A percentile compares a stretch with the other conserved stretches of the same genome.
Evolutionary conservation across 495 filamentous ascomycete genomes (phyloP).

Genomic region (Darksidea phi): DNA sequence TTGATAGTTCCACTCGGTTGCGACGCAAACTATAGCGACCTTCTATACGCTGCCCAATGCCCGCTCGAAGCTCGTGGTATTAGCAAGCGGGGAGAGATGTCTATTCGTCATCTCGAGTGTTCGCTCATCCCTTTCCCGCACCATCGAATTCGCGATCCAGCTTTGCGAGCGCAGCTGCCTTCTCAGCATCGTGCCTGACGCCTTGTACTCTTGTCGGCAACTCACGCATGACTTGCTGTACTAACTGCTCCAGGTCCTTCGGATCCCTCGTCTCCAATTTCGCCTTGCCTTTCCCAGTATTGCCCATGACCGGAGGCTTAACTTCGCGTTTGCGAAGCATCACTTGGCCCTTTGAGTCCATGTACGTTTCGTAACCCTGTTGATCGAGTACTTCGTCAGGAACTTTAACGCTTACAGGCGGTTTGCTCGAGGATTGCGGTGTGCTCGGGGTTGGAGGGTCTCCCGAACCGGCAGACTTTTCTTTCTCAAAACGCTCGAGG

Average conservation of each 20-base stretch:
- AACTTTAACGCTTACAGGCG: conserved; percentile 26
- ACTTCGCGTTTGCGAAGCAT: conserved; percentile 33
- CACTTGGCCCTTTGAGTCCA: conserved; percentile 43
- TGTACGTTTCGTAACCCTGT: conserved; percentile 46
- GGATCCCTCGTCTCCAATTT: conserved; percentile 35
- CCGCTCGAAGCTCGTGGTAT: no score
- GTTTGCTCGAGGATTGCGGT: background rate
- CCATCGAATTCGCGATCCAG: conserved; percentile 42
- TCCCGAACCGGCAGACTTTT: background rate
- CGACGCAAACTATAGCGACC: no score
- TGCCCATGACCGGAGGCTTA: background rate
- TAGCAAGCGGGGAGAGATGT: no score
- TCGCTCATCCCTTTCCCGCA: background rate
- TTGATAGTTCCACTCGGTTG: no score
- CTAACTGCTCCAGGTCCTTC: conserved; percentile 34
- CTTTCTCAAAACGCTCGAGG: conserved; percentile 43
- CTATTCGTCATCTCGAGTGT: no score
- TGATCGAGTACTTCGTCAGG: conserved; percentile 44
- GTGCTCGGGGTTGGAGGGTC: background rate
- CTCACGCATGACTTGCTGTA: conserved; percentile 42
- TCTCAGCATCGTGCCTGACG: conserved; percentile 35
- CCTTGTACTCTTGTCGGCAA: conserved; percentile 35
- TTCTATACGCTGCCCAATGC: no score
- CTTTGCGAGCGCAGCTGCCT: conserved; percentile 40
- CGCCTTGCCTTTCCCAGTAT: conserved; percentile 19